Percentiles rank a stretch among this genome's conserved stretches.
These are phyloP conservation scores for Diaporthe batatas DNA, from an alignment of 2,329 filamentous ascomycete species.

Conservation along the genomic window DNA sequence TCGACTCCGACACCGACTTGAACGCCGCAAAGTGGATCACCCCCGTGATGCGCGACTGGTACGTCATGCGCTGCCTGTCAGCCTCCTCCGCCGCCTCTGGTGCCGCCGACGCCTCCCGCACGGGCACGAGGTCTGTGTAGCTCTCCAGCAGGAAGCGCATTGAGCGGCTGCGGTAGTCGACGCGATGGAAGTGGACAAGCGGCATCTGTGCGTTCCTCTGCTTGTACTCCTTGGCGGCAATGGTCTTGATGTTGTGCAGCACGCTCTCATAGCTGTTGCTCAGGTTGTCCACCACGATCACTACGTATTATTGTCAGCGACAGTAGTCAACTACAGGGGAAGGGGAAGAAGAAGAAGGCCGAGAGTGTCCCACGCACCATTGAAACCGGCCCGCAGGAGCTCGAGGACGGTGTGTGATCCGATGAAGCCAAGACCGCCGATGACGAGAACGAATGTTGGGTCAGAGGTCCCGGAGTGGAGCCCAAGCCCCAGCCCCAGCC, in stretches of 20 bases:
- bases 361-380: constrained; percentile 50
- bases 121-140: constrained; percentile 48
- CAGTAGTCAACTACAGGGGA: background rate
- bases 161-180: constrained; percentile 55
- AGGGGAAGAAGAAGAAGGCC: background rate
- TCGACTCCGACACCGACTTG: constrained; percentile 76
- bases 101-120: constrained; percentile 11
- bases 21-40: constrained; percentile 79
- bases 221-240: constrained; percentile 49
- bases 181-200: constrained; percentile 53
- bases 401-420: constrained; percentile 68
- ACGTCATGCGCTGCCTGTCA: constrained; percentile 41
- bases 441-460: constrained; percentile 58
- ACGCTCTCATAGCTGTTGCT: constrained; percentile 58
- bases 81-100: constrained; percentile 23
- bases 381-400: constrained; percentile 66
- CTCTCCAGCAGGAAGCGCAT: constrained; percentile 55
- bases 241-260: constrained; percentile 47
- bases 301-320: constrained; percentile 38
- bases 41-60: constrained; percentile 65
- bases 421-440: constrained; percentile 68
- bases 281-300: constrained; percentile 61
- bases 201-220: constrained; percentile 46
- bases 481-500: constrained; percentile 40
- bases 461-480: constrained; percentile 37